A percentile compares a stretch with the other conserved stretches of the same genome.
These are phyloP conservation scores for Elsinoe necatrix DNA, from an alignment of 2,329 filamentous ascomycete genomes.

Conservation along the genomic window DNA sequence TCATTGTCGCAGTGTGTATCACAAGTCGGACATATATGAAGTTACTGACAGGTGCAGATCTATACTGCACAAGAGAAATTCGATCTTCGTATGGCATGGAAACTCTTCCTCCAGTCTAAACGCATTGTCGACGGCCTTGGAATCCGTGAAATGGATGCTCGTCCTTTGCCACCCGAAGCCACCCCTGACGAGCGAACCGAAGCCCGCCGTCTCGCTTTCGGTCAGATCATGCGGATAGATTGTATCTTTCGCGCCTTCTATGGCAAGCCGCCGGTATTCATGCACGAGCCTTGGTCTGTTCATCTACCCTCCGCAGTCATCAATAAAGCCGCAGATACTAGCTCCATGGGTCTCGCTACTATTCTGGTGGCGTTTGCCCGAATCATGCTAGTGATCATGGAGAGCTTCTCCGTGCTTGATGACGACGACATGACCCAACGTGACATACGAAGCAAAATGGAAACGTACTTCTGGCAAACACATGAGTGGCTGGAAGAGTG, in stretches of 20 bases:
- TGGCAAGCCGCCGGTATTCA: conserved; percentile 12
- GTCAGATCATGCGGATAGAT: conserved; percentile 10
- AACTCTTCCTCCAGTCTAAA: conserved; percentile 7
- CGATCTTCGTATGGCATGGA: conserved; percentile 6
- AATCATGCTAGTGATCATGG: conserved; percentile 11
- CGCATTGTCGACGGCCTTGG: conserved; percentile 9
- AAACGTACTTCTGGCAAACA: conserved; percentile 6
- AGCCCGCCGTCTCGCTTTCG: not conserved
- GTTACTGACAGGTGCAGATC: not conserved
- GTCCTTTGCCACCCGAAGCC: not conserved
- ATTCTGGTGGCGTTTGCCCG: not conserved
- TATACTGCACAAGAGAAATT: conserved; percentile 1
- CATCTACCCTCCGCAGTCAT: conserved; percentile 5
- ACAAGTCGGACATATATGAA: no score
- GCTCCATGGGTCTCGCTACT: conserved; percentile 6
- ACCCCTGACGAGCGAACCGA: conserved; percentile 8
- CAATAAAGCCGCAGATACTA: conserved; percentile 2
- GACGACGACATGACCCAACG: conserved; percentile 12
- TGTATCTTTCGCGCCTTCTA: conserved; percentile 7
- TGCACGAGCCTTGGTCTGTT: conserved; percentile 10
- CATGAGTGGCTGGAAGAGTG: conserved; percentile 11
- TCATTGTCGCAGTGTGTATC: conserved; percentile 1
- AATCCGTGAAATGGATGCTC: conserved; percentile 8
- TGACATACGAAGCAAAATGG: conserved; percentile 7
- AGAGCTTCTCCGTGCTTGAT: not conserved